These are phyloP conservation scores for Lathyrus oleraceus DNA, from an alignment of 306 rosid genomes.

Conservation along the genomic window DNA sequence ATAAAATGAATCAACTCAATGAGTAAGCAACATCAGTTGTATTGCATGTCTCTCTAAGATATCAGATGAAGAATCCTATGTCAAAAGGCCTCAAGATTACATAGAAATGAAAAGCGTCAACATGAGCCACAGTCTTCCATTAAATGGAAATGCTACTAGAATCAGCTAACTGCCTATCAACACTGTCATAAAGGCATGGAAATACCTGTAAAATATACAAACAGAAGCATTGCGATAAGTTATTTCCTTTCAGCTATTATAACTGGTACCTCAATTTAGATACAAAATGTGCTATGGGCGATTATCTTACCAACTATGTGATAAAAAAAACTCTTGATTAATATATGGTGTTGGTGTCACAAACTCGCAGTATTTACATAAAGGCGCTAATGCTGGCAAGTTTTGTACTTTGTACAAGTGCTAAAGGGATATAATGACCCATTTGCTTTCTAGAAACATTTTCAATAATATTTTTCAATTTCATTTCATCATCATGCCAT, in stretches of 20 bases:
- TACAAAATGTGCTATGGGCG: not conserved
- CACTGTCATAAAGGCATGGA: constrained; percentile 91
- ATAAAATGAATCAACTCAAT: constrained; percentile 29
- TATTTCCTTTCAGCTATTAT: not conserved
- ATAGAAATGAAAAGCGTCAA: constrained; percentile 36
- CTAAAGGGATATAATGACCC: not conserved
- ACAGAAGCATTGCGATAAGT: constrained; percentile 20
- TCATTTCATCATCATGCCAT: not conserved
- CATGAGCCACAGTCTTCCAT: constrained; percentile 33
- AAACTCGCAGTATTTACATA: not conserved
- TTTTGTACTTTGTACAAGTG: constrained; percentile 13
- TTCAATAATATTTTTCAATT: not conserved
- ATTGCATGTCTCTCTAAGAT: constrained; percentile 35
- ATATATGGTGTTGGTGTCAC: not conserved
- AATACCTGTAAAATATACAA: constrained; percentile 66
- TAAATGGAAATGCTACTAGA: constrained; percentile 36
- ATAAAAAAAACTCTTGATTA: constrained; percentile 9
- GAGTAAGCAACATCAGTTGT: constrained; percentile 38
- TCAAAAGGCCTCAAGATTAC: constrained; percentile 34
- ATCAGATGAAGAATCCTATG: constrained; percentile 38
- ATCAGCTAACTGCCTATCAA: constrained; percentile 20
- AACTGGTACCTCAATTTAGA: constrained; percentile 7
- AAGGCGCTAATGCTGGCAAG: not conserved
- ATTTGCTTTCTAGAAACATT: not conserved
- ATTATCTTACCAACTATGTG: not conserved